phyloP scores from a whole-genome alignment of 192 early-diverging fungal genomes.

The Entophlyctis luteolus region DNA sequence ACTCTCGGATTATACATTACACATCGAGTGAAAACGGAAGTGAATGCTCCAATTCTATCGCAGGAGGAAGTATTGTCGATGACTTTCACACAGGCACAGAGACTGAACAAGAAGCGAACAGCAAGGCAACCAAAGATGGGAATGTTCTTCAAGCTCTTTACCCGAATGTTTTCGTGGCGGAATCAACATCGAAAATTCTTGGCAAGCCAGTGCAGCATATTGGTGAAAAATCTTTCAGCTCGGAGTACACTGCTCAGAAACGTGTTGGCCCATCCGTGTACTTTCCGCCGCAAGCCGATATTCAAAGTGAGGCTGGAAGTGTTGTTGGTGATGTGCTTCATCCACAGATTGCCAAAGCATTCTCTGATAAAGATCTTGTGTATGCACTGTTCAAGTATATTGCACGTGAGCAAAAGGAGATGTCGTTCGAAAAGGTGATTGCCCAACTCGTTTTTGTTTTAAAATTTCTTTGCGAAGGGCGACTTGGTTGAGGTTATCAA shows the following conservation, averaged over 20 bases:
- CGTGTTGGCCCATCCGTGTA: slow-evolving; percentile 37
- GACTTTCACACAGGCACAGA: not conserved
- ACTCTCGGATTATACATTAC: no score
- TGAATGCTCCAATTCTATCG: not conserved
- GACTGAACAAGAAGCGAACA: not conserved
- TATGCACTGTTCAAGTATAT: slow-evolving; percentile 41
- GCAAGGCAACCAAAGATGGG: slow-evolving; percentile 2
- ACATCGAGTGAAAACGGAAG: not conserved
- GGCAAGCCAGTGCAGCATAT: slow-evolving; percentile 8
- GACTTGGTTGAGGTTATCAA: slow-evolving; percentile 41
- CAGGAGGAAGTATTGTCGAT: not conserved
- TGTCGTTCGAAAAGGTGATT: slow-evolving; percentile 40
- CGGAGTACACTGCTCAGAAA: slow-evolving; percentile 8
- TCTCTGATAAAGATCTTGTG: slow-evolving; percentile 26
- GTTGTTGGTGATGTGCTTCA: slow-evolving; percentile 20
- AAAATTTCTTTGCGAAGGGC: slow-evolving; percentile 19
- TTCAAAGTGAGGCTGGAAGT: slow-evolving; percentile 40
- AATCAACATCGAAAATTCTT: not conserved
- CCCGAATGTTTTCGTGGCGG: slow-evolving; percentile 12
- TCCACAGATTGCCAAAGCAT: not conserved
- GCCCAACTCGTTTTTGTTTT: not conserved
- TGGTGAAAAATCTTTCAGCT: not conserved
- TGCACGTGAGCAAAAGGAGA: slow-evolving; percentile 39
- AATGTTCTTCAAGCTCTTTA: slow-evolving; percentile 4
- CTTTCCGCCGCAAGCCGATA: slow-evolving; percentile 39